phyloP scores from a whole-genome alignment of 2,329 filamentous ascomycete species.

The Alternaria ethzedia region DNA sequence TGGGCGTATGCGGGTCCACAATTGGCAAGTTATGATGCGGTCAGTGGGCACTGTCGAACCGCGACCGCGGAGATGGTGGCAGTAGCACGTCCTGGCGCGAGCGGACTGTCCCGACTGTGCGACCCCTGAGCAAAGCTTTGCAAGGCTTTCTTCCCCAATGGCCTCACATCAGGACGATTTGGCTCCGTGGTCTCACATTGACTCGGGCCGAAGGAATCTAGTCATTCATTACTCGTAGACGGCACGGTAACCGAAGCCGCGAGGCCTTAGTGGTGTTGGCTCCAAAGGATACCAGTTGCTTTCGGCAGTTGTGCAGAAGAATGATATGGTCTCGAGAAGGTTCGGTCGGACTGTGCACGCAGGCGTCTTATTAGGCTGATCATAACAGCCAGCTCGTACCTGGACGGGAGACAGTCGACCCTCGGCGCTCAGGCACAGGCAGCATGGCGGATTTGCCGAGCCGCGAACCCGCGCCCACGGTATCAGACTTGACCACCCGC shows the following conservation, averaged over 20 bases:
- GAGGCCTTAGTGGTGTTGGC: neutral
- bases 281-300: neutral
- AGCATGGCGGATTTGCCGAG: slow-evolving; percentile 23
- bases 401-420: slow-evolving; percentile 8
- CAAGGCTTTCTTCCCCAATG: neutral
- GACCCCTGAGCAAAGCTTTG: slow-evolving; percentile 21
- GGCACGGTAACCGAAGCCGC: slow-evolving; percentile 13
- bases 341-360: neutral
- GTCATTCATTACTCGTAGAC: slow-evolving; percentile 14
- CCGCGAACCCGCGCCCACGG: slow-evolving; percentile 27
- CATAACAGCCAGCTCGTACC: neutral
- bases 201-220: slow-evolving; percentile 23
- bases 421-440: slow-evolving; percentile 15
- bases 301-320: neutral
- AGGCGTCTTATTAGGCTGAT: slow-evolving; percentile 9
- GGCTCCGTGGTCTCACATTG: slow-evolving; percentile 18
- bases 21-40: slow-evolving; percentile 29
- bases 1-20: neutral
- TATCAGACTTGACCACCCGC: slow-evolving; percentile 17
- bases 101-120: slow-evolving; percentile 27
- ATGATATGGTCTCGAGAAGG: neutral
- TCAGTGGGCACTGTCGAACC: slow-evolving; percentile 29
- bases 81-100: slow-evolving; percentile 22
- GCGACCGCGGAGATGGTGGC: slow-evolving; percentile 24
- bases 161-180: slow-evolving; percentile 13